Percentiles rank a stretch among this genome's conserved stretches.
phyloP scores from a whole-genome alignment of 177 flowering plant genomes.

The Telopea speciosissima region DNA sequence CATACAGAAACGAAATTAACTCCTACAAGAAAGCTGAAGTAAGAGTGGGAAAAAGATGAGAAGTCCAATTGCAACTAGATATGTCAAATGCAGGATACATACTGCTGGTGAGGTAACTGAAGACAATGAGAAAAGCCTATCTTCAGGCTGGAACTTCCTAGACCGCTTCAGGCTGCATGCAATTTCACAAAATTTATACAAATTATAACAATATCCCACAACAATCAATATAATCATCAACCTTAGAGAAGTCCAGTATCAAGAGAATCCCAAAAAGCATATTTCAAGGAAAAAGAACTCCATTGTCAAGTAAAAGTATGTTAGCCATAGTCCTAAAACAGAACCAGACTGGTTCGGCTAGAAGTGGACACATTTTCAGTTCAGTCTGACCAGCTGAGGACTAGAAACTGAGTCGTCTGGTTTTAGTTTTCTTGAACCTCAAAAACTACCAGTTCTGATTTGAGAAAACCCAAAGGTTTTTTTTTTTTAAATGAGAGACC shows the following conservation, averaged over 20 bases:
- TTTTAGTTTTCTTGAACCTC: no score
- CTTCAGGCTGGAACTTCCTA: constrained; percentile 93
- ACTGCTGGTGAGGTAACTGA: constrained; percentile 92
- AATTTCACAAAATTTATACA: constrained; percentile 4
- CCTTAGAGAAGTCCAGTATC: background rate
- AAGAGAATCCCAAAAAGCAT: background rate
- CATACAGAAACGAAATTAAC: background rate
- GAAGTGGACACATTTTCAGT: no score
- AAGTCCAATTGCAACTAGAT: background rate
- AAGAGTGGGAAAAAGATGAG: background rate
- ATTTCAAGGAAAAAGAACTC: no score
- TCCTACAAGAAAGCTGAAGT: background rate
- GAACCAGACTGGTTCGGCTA: no score
- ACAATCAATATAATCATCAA: background rate
- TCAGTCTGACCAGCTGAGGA: no score
- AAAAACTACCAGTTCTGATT: no score
- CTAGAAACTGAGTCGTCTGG: no score
- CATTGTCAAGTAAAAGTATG: no score
- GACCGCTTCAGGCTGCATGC: constrained; percentile 81
- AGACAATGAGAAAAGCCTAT: constrained; percentile 85
- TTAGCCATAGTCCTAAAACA: no score
- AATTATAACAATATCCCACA: background rate
- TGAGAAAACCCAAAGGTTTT: no score
- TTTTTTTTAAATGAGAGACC: no score
- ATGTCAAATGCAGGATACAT: constrained; percentile 24